A percentile compares a stretch with the other conserved stretches of the same genome.
Evolutionary conservation across 306 rosid species (phyloP).

Genomic region (Mimosa pudica): DNA sequence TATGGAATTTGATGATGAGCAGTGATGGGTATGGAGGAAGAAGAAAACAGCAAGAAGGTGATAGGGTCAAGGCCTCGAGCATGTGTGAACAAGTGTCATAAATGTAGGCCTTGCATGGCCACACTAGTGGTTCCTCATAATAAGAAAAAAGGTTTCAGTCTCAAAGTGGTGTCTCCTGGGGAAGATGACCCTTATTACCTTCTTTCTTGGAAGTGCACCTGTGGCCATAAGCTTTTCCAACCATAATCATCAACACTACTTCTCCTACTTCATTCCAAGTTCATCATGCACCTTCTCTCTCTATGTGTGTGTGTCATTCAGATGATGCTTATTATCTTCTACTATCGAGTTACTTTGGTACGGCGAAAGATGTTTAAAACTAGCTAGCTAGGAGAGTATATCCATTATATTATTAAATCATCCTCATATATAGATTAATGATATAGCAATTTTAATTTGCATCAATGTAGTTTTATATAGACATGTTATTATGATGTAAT

Average conservation of each 20-base stretch:
- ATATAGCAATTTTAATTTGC: no score
- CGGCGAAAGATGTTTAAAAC: neutral
- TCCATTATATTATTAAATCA: no score
- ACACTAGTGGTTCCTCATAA: conserved; percentile 65
- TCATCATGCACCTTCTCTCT: neutral
- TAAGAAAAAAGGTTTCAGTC: conserved; percentile 15
- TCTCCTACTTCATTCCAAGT: no score
- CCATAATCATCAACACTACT: conserved; percentile 41
- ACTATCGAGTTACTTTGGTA: neutral
- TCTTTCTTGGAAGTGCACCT: conserved; percentile 84
- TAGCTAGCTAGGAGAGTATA: neutral
- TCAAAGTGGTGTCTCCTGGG: conserved; percentile 33
- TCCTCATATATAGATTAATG: no score
- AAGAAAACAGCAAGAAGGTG: conserved; percentile 43
- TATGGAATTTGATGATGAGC: neutral
- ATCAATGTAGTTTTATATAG: neutral
- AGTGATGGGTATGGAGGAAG: conserved; percentile 11
- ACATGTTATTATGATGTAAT: neutral
- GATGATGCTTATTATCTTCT: neutral
- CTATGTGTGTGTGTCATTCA: neutral
- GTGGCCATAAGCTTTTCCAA: conserved; percentile 74
- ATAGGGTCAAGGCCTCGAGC: conserved; percentile 81
- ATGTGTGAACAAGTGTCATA: conserved; percentile 74
- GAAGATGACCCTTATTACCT: conserved; percentile 69
- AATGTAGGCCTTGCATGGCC: conserved; percentile 80